These are phyloP conservation scores for Pseudozyma thailandica DNA, from an alignment of 1,284 basidiomycete species.

Conservation along the genomic window DNA sequence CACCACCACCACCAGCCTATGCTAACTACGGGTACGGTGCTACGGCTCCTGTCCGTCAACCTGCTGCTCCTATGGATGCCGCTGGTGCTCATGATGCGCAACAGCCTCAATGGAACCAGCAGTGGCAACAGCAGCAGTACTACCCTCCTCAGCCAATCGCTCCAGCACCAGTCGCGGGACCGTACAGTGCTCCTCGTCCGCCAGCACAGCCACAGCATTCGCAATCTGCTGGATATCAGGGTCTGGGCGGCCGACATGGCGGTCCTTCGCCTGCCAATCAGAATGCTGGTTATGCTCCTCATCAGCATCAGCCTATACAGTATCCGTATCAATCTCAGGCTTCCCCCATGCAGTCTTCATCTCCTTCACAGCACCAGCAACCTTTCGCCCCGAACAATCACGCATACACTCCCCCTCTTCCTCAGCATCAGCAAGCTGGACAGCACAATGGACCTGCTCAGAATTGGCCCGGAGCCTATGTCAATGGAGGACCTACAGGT, in stretches of 20 bases:
- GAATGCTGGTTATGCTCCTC: slow-evolving; percentile 19
- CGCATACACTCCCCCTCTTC: slow-evolving; percentile 13
- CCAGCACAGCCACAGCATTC: slow-evolving; percentile 10
- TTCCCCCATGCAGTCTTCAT: slow-evolving; percentile 12
- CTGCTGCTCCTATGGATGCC: slow-evolving; percentile 11
- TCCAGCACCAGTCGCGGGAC: slow-evolving; percentile 11
- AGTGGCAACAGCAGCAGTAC: slow-evolving; percentile 47
- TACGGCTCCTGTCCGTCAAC: slow-evolving; percentile 17
- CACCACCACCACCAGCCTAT: slow-evolving; percentile 33
- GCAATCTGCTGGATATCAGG: slow-evolving; percentile 19
- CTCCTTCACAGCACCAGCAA: slow-evolving; percentile 35
- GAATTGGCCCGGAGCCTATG: slow-evolving; percentile 33
- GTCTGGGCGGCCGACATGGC: neutral
- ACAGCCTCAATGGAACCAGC: slow-evolving; percentile 54
- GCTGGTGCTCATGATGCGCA: slow-evolving; percentile 18
- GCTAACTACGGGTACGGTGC: slow-evolving; percentile 58
- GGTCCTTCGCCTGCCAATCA: slow-evolving; percentile 13
- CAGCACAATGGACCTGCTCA: slow-evolving; percentile 9
- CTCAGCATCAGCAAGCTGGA: slow-evolving; percentile 16
- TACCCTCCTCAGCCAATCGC: slow-evolving; percentile 48
- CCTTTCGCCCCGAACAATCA: slow-evolving; percentile 18
- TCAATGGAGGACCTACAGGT: slow-evolving; percentile 15
- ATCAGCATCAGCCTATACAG: slow-evolving; percentile 21
- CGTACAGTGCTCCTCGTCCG: slow-evolving; percentile 13
- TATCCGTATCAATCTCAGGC: slow-evolving; percentile 30